Conservation (phyloP, 2,329 filamentous ascomycete genomes). For the Calonectria montana region DNA sequence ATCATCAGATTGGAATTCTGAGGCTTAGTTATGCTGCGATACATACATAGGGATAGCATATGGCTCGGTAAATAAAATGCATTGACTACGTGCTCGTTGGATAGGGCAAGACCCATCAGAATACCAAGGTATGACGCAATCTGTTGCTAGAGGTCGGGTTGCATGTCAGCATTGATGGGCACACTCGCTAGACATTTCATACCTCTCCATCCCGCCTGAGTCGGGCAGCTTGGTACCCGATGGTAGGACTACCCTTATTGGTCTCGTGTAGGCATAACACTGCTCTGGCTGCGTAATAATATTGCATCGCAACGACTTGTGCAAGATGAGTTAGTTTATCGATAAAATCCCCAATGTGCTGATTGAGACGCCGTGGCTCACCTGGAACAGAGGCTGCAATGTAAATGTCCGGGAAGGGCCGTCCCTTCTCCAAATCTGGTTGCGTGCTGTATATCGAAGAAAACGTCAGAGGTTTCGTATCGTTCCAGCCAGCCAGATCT, state of each 20-base stretch:
- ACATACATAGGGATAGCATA: conserved; percentile 36
- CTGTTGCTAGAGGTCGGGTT: background rate
- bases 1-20: background rate
- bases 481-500: background rate
- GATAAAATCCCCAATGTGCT: background rate
- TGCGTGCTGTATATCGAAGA: conserved; percentile 2
- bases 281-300: conserved; percentile 46
- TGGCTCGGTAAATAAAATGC: conserved; percentile 36
- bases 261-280: conserved; percentile 29
- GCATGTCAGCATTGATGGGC: background rate
- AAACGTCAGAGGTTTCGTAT: conserved; percentile 12
- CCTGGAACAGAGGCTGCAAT: conserved; percentile 19
- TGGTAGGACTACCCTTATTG: background rate
- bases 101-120: conserved; percentile 34
- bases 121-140: conserved; percentile 24
- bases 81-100: conserved; percentile 33
- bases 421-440: background rate
- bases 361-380: background rate
- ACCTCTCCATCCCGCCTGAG: conserved; percentile 19
- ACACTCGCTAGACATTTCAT: background rate
- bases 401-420: conserved; percentile 16
- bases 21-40: too few relatives aligned
- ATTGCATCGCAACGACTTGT: conserved; percentile 51
- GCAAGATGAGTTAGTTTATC: background rate
- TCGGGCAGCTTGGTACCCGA: conserved; percentile 14